Base-by-base conservation (phyloP, 2,329 filamentous ascomycete species). In the Stagonosporopsis cucurbitacearum region DNA sequence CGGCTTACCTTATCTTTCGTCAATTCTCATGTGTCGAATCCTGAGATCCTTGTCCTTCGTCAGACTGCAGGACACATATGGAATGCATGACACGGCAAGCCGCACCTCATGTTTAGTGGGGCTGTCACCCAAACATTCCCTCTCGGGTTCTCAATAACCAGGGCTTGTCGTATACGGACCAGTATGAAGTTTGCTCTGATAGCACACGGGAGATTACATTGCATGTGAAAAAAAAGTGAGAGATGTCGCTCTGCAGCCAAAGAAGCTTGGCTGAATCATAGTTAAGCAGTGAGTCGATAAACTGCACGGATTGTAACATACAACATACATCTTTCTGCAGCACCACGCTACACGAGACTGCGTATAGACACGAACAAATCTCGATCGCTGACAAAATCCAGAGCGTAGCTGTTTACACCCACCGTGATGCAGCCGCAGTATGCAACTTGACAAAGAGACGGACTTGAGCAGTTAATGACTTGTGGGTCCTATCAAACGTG, bases 141-240 rank as follows among this genome's bases (percentile, higher is more conserved):
- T 47, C 44, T 39, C 20, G 23, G 33, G 33, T 6, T 28, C 22
- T 28, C 11, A 15, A 17, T 13, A 35, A 23, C 30, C 32, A 32
- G 37, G 62, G 62, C 65, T 67, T 72, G 68, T 72, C 69, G 69
- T 72, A 67, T 68, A 57, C 45, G 53, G 63, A 68, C 66, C 64
- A n/a, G n/a, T 60, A 58, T 44, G 50, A 40, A 37, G 57, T 45
- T 46, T 15, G 23, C 23, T 25, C 41, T 42, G 26, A 35, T 26
- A 32, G 25, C 42, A 33, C 12, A 48, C 30, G 7, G n/a, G 6
- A 47, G 22, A 15, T 28, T n/a, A 25, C 17, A 19, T 35, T 56
- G 25, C 32, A 12, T 28, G 30, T 32, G 30, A 32, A 28, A 20
- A 30, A 44, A 25, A n/a, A n/a, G n/a, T n/a, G n/a, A n/a, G n/a